Base-by-base conservation (phyloP, 768 basidiomycete species). In the Lentinus brumalis region DNA sequence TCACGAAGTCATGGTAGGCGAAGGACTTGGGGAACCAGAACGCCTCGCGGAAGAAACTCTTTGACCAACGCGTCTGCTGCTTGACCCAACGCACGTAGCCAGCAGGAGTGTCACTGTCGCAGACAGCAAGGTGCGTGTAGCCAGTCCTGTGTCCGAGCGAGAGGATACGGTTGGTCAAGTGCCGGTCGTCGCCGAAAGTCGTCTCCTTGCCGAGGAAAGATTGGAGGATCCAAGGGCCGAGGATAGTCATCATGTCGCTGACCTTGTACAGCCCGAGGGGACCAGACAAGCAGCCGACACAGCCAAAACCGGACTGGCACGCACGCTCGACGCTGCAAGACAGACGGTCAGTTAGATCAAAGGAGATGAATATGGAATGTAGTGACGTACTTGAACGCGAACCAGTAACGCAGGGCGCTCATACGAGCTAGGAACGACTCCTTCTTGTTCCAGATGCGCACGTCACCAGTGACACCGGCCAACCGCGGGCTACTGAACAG, bases 51-150 rank as follows among this genome's bases (percentile, higher is more conserved):
- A 67, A 69, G 60, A 65, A 67, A 0, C 50, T 53, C 57, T 67
- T 66, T 10, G 67, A 69, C 67, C 67, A 69, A 21, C 67, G 59
- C 14, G 66, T 67, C 59, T 69, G 67, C 60, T 69, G 67, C 61
- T 69, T 69, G 56, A 69, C 60, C 67, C 67, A 69, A 32, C 67
- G 66, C 5, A 69, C 67, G 52, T 64, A 69, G 9, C 56, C 53
- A 18, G 63, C 54, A 5, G 67, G 67, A 8, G 67, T 61, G 21
- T 69, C 67, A 42, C 63, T 67, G 47, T 67, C 56, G 41, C 66
- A 66, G 52, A 56, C 56, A 9, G 66, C 63, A 18, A 56, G 61
- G 45, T 69, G 66, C 11, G 63, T 64, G 61, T 67, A 64, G 9
- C 57, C 59, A 1, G 67, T 69, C 39, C 56, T 59, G 51, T 59